Evolutionary conservation across 2,329 filamentous ascomycete species (phyloP).

Genomic region (Tolypocladium ovalisporum): DNA sequence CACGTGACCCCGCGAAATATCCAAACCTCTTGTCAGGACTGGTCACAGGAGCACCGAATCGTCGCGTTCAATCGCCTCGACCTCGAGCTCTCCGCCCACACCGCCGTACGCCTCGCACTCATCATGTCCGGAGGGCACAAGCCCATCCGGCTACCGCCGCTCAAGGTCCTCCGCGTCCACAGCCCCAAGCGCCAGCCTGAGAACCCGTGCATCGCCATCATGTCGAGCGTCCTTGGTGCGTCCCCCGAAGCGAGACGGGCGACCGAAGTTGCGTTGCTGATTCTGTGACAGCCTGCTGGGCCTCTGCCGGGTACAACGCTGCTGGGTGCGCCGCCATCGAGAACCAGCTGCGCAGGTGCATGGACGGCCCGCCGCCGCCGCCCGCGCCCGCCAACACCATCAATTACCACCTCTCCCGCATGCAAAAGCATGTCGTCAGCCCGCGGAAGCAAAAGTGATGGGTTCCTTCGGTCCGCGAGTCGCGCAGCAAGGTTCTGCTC

Average conservation of each 20-base stretch:
- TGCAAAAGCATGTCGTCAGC: slow-evolving; percentile 56
- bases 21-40: neutral
- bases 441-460: slow-evolving; percentile 22
- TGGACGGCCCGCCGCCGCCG: slow-evolving; percentile 61
- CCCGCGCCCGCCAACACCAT: slow-evolving; percentile 57
- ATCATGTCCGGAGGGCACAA: slow-evolving; percentile 35
- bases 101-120: slow-evolving; percentile 3
- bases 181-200: slow-evolving; percentile 36
- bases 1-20: slow-evolving; percentile 1
- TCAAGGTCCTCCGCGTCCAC: slow-evolving; percentile 43
- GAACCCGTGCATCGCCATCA: slow-evolving; percentile 44
- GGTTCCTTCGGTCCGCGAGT: neutral
- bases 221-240: slow-evolving; percentile 47
- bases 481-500: neutral
- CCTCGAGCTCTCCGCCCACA: neutral
- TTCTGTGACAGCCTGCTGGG: slow-evolving; percentile 62
- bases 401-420: slow-evolving; percentile 85
- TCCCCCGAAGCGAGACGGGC: neutral
- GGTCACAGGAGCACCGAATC: neutral
- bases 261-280: neutral
- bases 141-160: slow-evolving; percentile 46
- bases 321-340: slow-evolving; percentile 49
- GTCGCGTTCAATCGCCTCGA: neutral
- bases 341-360: slow-evolving; percentile 53
- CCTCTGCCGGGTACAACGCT: slow-evolving; percentile 60